Base-by-base conservation (phyloP, 2,329 filamentous ascomycete genomes). In the Fusarium staphyleae region DNA sequence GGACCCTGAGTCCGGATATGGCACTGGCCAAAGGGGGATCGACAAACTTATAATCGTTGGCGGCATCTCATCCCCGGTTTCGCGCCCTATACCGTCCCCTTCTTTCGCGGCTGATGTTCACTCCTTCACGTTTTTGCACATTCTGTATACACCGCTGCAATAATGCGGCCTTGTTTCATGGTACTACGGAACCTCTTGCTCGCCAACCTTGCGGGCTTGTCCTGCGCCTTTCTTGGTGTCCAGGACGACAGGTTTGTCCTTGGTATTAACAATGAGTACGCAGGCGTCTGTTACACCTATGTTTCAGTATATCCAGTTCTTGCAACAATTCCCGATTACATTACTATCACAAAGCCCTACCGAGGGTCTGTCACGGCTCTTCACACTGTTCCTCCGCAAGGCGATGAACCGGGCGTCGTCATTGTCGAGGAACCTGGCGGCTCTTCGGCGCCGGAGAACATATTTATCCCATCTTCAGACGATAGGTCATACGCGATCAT, bases 241-340 rank as follows among this genome's bases (percentile, higher is more conserved):
- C 56, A 65, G 37, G 52, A 66, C 35, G 52, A 66, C 50, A 65
- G 46, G 47, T 60, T 52, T 47, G 45, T 66, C 13, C 47, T 66
- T 14, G 48, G 51, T 29, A 57, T 63, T 51, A 63, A 62, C 40
- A 63, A 60, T 35, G 52, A 66, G 3, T 52, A 49, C 12, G 52
- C 56, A 35, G 62, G 62, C 5, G 57, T 66, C 13, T 66, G 63
- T 7, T 66, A 66, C 48, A 66, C 64, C n/a, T 66, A 66, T 36
- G 57, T 66, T 30, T 66, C 64, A 12, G 59, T 63, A 1, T 66
- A 66, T 28, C 64, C 64, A 9, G 57, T 66, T 19, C 54, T 62
- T 16, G 64, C 50, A 33, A 50, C 48, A 8, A 19, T 26, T 3
- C 55, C 60, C 6, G 60, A 57, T 13, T 66, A 66, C 18, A 54